A percentile compares a stretch with the other conserved stretches of the same genome.
These are phyloP conservation scores for Aureococcus anophagefferens DNA, from an alignment of 108 stramenopile species.

Conservation along the genomic window DNA sequence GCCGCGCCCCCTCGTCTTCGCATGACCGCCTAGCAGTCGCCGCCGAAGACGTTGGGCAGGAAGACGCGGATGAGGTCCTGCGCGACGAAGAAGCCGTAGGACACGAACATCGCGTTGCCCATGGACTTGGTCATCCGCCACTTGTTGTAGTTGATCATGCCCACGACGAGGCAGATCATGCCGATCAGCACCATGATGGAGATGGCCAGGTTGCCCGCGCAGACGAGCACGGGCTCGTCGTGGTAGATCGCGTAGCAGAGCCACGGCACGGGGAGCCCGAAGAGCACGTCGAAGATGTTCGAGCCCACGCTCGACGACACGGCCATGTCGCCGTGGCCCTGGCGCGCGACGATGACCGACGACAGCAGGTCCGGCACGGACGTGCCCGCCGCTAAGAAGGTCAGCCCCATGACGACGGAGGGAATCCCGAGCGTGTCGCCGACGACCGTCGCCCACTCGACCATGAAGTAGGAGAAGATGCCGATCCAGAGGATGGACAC, in stretches of 20 bases:
- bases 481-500: slow-evolving; percentile 34
- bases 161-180: no score
- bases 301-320: slow-evolving; percentile 65
- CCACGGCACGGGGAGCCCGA: slow-evolving; percentile 68
- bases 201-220: no score
- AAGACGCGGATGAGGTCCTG: no score
- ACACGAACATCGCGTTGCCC: no score
- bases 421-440: slow-evolving; percentile 49
- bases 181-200: no score
- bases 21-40: no score
- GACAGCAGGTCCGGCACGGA: slow-evolving; percentile 65
- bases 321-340: slow-evolving; percentile 73
- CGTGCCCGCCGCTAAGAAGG: slow-evolving; percentile 66
- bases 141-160: no score
- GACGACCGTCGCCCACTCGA: slow-evolving; percentile 12
- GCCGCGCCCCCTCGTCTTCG: no score
- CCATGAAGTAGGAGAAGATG: slow-evolving; percentile 39
- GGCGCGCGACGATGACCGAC: slow-evolving; percentile 64
- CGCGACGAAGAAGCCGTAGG: no score
- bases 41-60: no score
- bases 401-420: slow-evolving; percentile 59
- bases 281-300: slow-evolving; percentile 70
- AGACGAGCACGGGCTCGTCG: no score
- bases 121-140: no score
- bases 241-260: slow-evolving; percentile 48